These are phyloP conservation scores for Ogataea kodamae DNA, from an alignment of 805 yeast genomes.

Conservation along the genomic window DNA sequence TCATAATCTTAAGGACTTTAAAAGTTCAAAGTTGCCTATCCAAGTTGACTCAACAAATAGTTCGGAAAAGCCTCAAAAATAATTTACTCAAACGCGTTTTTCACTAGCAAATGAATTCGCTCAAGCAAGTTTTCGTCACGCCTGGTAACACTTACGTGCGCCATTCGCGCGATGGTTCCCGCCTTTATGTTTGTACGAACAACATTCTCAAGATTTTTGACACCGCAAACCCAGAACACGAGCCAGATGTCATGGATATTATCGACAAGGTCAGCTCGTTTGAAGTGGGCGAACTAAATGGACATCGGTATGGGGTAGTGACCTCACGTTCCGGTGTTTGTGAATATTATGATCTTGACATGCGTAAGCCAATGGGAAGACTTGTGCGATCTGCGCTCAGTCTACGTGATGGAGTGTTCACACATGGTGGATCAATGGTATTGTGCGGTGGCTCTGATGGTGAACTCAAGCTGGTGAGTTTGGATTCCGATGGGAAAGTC, in stretches of 20 bases:
- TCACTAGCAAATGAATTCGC: constrained; percentile 29
- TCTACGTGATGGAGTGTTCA: constrained; percentile 50
- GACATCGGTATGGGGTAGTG: constrained; percentile 26
- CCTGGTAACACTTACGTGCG: constrained; percentile 26
- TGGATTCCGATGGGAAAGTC: constrained; percentile 32
- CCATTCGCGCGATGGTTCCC: constrained; percentile 27
- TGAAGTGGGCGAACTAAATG: constrained; percentile 21
- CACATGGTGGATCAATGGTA: constrained; percentile 57
- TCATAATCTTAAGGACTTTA: too few species aligned
- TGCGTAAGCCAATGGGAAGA: constrained; percentile 28
- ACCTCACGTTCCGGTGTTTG: constrained; percentile 44
- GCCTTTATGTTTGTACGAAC: constrained; percentile 51
- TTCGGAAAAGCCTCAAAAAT: too few species aligned
- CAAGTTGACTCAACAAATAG: too few species aligned
- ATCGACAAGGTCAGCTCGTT: constrained; percentile 45
- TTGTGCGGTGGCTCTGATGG: constrained; percentile 68
- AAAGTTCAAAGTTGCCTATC: too few species aligned
- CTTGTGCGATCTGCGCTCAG: constrained; percentile 43
- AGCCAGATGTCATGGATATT: constrained; percentile 58
- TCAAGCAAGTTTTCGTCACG: constrained; percentile 31
- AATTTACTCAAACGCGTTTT: too few species aligned
- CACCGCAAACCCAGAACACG: constrained; percentile 46
- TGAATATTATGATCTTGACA: constrained; percentile 36
- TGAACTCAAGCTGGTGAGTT: constrained; percentile 48
- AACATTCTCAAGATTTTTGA: constrained; percentile 53